phyloP scores from a whole-genome alignment of 345 rosid species.

The Melaleuca quinquenervia region DNA sequence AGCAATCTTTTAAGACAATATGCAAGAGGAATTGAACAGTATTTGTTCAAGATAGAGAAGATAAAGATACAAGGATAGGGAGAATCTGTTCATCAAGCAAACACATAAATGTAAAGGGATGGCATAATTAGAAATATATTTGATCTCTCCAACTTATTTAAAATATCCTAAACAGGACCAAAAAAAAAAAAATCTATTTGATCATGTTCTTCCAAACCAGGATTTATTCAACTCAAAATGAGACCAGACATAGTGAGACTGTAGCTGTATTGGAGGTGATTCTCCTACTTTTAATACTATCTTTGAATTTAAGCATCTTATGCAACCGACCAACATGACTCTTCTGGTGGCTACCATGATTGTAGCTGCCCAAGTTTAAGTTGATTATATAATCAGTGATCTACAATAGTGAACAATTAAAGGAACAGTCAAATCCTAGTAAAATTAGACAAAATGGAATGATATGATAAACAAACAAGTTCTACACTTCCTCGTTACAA shows the following conservation, averaged over 20 bases:
- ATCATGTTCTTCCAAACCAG: not conserved
- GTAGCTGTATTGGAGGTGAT: not conserved
- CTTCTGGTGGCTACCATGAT: not conserved
- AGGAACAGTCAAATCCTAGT: not conserved
- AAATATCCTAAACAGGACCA: not conserved
- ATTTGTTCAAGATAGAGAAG: not conserved
- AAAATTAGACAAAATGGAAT: not conserved
- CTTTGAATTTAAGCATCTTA: not conserved
- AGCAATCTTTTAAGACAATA: not conserved
- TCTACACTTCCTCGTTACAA: not conserved
- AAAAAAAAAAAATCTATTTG: not conserved
- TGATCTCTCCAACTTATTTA: not conserved
- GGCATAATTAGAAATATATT: not conserved
- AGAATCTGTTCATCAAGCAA: not conserved
- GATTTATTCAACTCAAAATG: not conserved
- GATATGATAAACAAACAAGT: not conserved
- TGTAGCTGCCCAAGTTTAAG: not conserved
- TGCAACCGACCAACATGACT: not conserved
- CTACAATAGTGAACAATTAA: not conserved
- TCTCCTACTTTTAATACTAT: not conserved
- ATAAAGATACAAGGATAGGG: not conserved
- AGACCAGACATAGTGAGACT: not conserved
- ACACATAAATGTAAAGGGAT: not conserved
- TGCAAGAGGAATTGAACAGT: not conserved
- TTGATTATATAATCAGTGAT: not conserved